These are phyloP conservation scores for Omphalea diandra DNA, from an alignment of 441 rosid genomes.

Conservation along the genomic window DNA sequence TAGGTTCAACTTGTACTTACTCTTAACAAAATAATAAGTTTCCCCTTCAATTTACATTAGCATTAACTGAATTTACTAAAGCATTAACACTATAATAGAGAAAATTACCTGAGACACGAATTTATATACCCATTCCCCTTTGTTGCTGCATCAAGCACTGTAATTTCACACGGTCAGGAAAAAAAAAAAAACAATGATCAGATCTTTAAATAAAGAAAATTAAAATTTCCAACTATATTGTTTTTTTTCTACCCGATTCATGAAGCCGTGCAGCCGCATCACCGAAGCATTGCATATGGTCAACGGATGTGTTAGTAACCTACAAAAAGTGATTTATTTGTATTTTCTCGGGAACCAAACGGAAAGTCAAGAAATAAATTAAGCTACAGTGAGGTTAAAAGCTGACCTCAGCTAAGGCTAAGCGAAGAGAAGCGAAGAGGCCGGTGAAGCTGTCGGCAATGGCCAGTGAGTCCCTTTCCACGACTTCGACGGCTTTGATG, in stretches of 20 bases:
- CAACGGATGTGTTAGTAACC: conserved; percentile 68
- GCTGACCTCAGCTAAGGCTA: conserved; percentile 74
- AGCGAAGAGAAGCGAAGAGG: conserved; percentile 73
- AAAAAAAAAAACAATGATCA: not conserved
- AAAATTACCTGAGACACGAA: conserved; percentile 75
- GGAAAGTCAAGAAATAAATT: not conserved
- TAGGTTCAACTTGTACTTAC: too few relatives aligned
- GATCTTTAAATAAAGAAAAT: not conserved
- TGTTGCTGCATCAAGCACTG: conserved; percentile 83
- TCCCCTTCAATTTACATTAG: too few relatives aligned
- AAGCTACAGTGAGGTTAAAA: not conserved
- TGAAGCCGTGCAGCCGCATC: conserved; percentile 83
- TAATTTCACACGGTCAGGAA: not conserved
- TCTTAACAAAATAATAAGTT: not conserved
- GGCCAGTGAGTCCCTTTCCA: conserved; percentile 77
- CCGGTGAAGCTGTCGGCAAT: conserved; percentile 79
- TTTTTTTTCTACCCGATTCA: conserved; percentile 56
- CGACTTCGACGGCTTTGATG: conserved; percentile 50
- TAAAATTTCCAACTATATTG: not conserved
- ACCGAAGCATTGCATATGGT: conserved; percentile 81
- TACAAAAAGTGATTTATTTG: conserved; percentile 27
- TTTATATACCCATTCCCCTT: conserved; percentile 87
- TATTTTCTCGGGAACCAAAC: not conserved
- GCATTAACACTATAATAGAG: not conserved
- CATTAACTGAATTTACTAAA: not conserved